These are phyloP conservation scores for Cytidiella melzeri DNA, from an alignment of 768 basidiomycete genomes.

Conservation along the genomic window DNA sequence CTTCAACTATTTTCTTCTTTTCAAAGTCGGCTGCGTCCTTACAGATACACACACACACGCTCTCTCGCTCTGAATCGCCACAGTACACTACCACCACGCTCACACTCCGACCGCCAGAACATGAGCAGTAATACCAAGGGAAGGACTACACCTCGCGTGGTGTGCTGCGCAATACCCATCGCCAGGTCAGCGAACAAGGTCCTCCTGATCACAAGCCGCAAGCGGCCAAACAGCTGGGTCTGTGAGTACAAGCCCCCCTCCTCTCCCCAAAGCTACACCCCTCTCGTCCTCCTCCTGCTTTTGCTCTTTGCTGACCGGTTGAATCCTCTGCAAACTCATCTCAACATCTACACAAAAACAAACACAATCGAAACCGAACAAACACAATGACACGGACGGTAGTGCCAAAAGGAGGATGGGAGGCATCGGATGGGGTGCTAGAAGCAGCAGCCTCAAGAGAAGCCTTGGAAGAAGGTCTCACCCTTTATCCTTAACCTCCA, in stretches of 20 bases:
- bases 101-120: slow-evolving; percentile 7
- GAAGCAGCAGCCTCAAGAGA: slow-evolving; percentile 88
- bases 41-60: background rate
- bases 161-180: slow-evolving; percentile 89
- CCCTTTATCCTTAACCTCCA: slow-evolving; percentile 74
- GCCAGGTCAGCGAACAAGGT: slow-evolving; percentile 67
- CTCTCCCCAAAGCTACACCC: too few species aligned
- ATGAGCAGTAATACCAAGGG: slow-evolving; percentile 59
- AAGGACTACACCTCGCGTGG: slow-evolving; percentile 74
- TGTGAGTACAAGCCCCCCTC: too few species aligned
- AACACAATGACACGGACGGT: slow-evolving; percentile 10
- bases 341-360: background rate
- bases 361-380: background rate
- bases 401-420: slow-evolving; percentile 96
- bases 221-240: slow-evolving; percentile 76
- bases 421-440: slow-evolving; percentile 70
- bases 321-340: slow-evolving; percentile 6
- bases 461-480: slow-evolving; percentile 95
- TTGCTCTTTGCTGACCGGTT: slow-evolving; percentile 6
- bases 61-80: background rate
- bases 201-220: slow-evolving; percentile 79
- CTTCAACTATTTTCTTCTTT: background rate
- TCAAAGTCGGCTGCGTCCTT: background rate
- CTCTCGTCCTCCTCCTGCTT: slow-evolving; percentile 4
- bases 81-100: slow-evolving; percentile 2